Percentiles rank a stretch among this genome's conserved stretches.
These are phyloP conservation scores for Rhododendron ferrugineum DNA, from an alignment of 148 eudicot species.

Conservation along the genomic window DNA sequence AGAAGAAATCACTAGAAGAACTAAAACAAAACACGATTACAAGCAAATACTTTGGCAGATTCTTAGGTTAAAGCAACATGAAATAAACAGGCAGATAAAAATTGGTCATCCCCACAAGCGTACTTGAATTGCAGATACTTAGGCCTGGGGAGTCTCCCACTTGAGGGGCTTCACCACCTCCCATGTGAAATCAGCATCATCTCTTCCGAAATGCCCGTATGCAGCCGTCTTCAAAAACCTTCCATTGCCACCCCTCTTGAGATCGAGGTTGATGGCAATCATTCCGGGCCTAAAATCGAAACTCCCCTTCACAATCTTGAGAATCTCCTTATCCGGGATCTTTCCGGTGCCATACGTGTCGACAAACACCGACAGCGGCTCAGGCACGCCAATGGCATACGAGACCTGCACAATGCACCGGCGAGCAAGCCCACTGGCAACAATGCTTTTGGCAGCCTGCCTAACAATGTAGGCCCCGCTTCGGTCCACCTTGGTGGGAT, in stretches of 20 bases:
- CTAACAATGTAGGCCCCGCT: constrained; percentile 27
- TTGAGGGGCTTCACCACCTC: constrained; percentile 38
- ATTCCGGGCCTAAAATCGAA: constrained; percentile 38
- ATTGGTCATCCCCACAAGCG: neutral
- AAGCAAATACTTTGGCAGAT: neutral
- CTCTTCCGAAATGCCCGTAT: constrained; percentile 32
- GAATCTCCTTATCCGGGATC: constrained; percentile 36
- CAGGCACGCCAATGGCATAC: constrained; percentile 31
- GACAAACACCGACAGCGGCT: constrained; percentile 31
- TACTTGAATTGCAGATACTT: neutral
- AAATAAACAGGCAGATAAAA: neutral
- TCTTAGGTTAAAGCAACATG: neutral
- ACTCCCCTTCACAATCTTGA: constrained; percentile 31
- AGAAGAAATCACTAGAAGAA: no score
- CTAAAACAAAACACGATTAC: neutral
- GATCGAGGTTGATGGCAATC: constrained; percentile 32
- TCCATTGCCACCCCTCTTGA: constrained; percentile 30
- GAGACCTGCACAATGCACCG: constrained; percentile 32
- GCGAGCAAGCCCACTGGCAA: constrained; percentile 27
- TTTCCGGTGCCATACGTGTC: constrained; percentile 29
- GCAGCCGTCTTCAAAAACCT: constrained; percentile 34
- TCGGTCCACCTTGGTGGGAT: constrained; percentile 25
- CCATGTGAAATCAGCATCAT: constrained; percentile 38
- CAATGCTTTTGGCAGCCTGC: constrained; percentile 29
- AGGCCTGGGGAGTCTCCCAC: constrained; percentile 26